A percentile compares a stretch with the other conserved stretches of the same genome.
Evolutionary conservation across 306 rosid genomes (phyloP).

Genomic region (Mimosa bimucronata): DNA sequence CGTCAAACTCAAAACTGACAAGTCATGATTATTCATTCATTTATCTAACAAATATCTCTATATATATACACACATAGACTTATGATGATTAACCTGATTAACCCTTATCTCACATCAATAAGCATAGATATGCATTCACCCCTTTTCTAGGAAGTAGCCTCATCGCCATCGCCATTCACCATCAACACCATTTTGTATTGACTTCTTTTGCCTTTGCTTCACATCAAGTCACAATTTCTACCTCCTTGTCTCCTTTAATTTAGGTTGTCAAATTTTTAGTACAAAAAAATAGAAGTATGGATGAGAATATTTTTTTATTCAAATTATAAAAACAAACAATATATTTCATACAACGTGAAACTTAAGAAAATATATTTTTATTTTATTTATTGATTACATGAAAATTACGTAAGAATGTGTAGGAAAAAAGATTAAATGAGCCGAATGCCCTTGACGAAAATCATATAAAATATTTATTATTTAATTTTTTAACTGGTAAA

Average conservation of each 20-base stretch:
- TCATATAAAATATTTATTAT: too few species aligned
- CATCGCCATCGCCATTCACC: not conserved
- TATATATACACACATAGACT: too few species aligned
- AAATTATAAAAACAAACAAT: too few species aligned
- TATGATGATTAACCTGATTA: not conserved
- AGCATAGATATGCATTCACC: not conserved
- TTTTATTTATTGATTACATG: too few species aligned
- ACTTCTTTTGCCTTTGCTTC: not conserved
- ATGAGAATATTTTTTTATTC: too few species aligned
- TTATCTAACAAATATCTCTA: not conserved
- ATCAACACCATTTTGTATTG: not conserved
- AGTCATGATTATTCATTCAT: not conserved
- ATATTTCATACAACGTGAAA: too few species aligned
- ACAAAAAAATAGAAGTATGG: too few species aligned
- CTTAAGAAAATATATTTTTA: too few species aligned
- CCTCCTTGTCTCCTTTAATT: not conserved
- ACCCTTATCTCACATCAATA: slow-evolving; percentile 12
- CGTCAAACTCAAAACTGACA: not conserved
- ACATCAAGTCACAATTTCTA: not conserved
- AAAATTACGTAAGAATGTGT: not conserved
- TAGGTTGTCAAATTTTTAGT: not conserved
- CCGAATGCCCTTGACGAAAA: not conserved
- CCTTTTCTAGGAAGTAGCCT: slow-evolving; percentile 31
- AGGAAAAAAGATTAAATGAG: not conserved
- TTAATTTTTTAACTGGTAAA: too few species aligned